Evolutionary conservation across 257 asterid genomes (phyloP), one percentile per base, ranked within the genome.

Genomic region (Capsicum pubescens): DNA sequence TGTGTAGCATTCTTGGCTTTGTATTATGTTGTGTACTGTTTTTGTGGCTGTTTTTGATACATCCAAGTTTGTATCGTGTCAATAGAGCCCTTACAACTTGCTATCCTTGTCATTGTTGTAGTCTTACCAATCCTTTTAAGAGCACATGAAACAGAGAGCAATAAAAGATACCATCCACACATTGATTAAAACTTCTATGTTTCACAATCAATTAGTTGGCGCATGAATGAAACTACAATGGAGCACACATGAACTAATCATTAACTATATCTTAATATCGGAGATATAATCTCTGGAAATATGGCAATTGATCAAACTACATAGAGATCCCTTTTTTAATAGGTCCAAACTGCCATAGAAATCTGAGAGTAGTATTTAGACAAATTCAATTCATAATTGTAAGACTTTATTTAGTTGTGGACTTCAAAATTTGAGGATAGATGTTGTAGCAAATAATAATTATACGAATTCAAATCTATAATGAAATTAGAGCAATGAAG

Each of bases 291-390:
- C 56, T 42, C 78, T 16, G 52, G 3, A 0, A 44, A 71, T 71
- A 71, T 44, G 44, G n/a, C 17, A 71, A 71, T 71, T 42, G 35
- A 68, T 44, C 35, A 44, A 70, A 70, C 35, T 44, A 70, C 36
- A 9, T 5, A 42, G 70, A 63, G 70, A 64, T 64, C 70, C 70
- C 70, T 26, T 26, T 63, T 63, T 64, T 11, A 26, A 26, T 64
- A 64, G 70, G 70, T 64, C 42, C 44, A 64, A 64, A 64, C 70
- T 64, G 26, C 1, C 44, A 64, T 11, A 64, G 17, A 64, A n/a
- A 5, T 17, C 79, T 17, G n/a, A 71, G 79, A 70, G 57, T 71
- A 71, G 79, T 36, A 44, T 44, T 44, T 17, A 71, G 79, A 71
- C 36, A 71, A 71, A 44, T 44, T 44, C 6, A 71, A 15, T 71